These are phyloP conservation scores for Neltuma alba DNA, from an alignment of 306 rosid genomes.

Conservation along the genomic window DNA sequence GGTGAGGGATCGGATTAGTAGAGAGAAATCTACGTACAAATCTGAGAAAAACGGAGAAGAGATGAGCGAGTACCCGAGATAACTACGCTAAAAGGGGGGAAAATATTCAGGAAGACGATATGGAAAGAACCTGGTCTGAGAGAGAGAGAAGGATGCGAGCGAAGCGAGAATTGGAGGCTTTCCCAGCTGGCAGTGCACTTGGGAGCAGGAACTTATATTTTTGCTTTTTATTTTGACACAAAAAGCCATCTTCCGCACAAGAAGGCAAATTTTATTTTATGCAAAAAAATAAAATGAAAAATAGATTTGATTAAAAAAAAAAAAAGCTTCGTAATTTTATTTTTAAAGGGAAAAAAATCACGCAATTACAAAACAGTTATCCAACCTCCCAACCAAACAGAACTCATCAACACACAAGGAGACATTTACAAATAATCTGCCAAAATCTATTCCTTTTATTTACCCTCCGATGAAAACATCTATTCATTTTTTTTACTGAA, in stretches of 20 bases:
- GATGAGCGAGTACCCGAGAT: background rate
- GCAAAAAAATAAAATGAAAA: background rate
- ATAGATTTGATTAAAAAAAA: too few relatives aligned
- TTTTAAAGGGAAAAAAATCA: too few relatives aligned
- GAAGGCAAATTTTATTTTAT: background rate
- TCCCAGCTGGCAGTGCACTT: conserved; percentile 7
- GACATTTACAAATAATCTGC: too few relatives aligned
- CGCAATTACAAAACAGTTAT: too few relatives aligned
- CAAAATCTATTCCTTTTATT: too few relatives aligned
- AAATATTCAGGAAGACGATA: background rate
- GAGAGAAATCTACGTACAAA: conserved; percentile 18
- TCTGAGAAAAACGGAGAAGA: conserved; percentile 16
- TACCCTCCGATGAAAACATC: too few relatives aligned
- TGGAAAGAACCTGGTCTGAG: conserved; percentile 34
- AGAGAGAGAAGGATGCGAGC: background rate
- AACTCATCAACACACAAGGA: too few relatives aligned
- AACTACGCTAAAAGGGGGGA: background rate
- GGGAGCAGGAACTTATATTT: background rate
- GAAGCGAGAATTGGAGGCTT: background rate
- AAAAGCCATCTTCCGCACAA: background rate
- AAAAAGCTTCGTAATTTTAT: too few relatives aligned
- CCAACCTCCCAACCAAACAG: too few relatives aligned
- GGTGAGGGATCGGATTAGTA: background rate
- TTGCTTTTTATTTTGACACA: background rate
- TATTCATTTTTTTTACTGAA: too few relatives aligned